Conservation (phyloP, 2,329 filamentous ascomycete species). For the Pseudocercospora eumusae region DNA sequence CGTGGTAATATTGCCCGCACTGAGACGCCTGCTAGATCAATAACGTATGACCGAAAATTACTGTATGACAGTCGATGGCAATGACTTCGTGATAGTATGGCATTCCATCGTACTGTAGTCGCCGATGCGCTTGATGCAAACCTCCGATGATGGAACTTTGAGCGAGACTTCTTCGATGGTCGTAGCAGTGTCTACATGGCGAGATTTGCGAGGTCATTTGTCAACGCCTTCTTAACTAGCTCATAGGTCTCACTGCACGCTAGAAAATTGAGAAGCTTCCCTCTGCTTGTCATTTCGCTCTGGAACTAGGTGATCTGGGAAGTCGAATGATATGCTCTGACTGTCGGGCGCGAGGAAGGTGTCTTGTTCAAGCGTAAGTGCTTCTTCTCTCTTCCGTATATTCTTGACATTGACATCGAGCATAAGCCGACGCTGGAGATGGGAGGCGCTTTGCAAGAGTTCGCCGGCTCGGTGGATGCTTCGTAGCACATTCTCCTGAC, state of each 20-base stretch:
- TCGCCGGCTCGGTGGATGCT: background rate
- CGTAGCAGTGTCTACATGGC: too few relatives aligned
- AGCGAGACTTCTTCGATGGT: background rate
- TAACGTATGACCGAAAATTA: background rate
- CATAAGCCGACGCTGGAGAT: background rate
- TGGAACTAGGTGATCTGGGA: background rate
- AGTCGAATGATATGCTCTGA: background rate
- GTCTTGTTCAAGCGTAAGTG: background rate
- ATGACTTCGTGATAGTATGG: background rate
- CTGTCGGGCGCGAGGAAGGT: background rate
- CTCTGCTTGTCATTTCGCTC: background rate
- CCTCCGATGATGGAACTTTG: background rate
- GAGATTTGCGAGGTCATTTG: too few relatives aligned
- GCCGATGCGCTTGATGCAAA: background rate
- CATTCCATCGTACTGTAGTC: background rate
- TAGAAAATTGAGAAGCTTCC: background rate
- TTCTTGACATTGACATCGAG: background rate
- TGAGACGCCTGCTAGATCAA: background rate
- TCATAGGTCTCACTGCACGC: background rate
- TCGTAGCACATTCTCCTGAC: background rate
- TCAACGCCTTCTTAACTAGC: background rate
- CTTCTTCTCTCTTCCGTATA: background rate
- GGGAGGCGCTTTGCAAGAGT: background rate
- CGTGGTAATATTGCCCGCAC: background rate
- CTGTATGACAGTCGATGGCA: background rate